Evolutionary conservation across 1,284 basidiomycete species (phyloP).

Genomic region (Abortiporus biennis): DNA sequence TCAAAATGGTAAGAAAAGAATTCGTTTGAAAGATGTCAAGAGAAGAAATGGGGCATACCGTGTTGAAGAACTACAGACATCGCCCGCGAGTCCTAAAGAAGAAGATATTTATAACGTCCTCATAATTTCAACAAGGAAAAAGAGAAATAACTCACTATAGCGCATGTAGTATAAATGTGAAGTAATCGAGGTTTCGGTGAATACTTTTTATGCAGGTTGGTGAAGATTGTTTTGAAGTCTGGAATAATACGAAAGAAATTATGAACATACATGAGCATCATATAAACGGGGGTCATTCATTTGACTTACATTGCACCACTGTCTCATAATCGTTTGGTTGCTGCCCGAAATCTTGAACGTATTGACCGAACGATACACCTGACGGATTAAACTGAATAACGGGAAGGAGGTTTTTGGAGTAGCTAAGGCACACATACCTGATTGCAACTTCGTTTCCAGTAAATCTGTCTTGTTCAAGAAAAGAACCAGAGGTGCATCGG

Average conservation of each 20-base stretch:
- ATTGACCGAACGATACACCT: slow-evolving; percentile 6
- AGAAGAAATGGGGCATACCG: too few species aligned
- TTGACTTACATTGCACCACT: slow-evolving; percentile 1
- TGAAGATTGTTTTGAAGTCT: slow-evolving; percentile 1
- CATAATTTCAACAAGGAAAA: too few species aligned
- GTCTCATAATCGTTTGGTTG: slow-evolving; percentile 1
- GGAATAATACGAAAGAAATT: neutral
- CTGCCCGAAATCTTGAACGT: slow-evolving; percentile 1
- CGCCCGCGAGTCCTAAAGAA: too few species aligned
- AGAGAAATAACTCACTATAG: slow-evolving; percentile 32
- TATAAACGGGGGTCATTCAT: neutral
- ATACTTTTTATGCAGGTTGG: slow-evolving; percentile 1
- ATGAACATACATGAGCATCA: neutral
- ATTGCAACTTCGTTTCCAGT: slow-evolving; percentile 43
- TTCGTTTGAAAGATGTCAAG: too few species aligned
- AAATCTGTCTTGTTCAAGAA: slow-evolving; percentile 61
- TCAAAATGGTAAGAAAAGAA: too few species aligned
- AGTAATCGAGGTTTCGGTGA: slow-evolving; percentile 26
- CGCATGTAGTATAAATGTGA: slow-evolving; percentile 43
- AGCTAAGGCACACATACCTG: slow-evolving; percentile 19
- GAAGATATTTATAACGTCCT: too few species aligned
- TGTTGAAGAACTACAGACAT: too few species aligned
- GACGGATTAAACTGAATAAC: neutral
- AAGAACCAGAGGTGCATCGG: slow-evolving; percentile 45
- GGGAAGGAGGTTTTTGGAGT: neutral